Evolutionary conservation across 805 yeast species (phyloP), one percentile per base, ranked within the genome.

Genomic region (Cephaloascus albidus): DNA sequence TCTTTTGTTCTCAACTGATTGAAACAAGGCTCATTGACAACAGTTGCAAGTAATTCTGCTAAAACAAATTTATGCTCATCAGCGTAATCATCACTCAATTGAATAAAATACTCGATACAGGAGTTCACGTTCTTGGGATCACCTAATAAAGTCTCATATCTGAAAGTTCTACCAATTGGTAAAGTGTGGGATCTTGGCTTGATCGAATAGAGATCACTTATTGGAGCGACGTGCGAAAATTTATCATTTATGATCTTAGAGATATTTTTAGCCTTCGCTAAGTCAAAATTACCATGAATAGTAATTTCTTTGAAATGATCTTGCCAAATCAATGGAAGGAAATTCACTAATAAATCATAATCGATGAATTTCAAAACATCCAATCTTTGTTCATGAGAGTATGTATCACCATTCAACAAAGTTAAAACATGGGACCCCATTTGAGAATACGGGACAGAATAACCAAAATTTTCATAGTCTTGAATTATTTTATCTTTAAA

Each of bases 1-100:
- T 90, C 97, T 50, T 86, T 82, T 4, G 98, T 90, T 59, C 98
- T 75, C 42, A 90, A 70, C 45, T 84, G 84, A 53, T 86, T 81
- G 60, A 90, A 93, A 42, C 90, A 84, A 3, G 96, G 97, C 55
- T 90, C 97, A 47, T 74, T 77, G 37, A 83, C 65, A 45, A 88
- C 72, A 44, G 85, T 90, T 0, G 83, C 74, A 36, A 86, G 59
- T 38, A 90, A 60, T 37, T 81, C 86, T 10, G 83, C 69, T 40
- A 73, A 52, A 39, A 58, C 83, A 66, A 43, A 66, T 49, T 40
- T 63, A 40, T 44, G 67, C 5, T 41, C 43, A 42, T 57, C 49
- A 3, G 41, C 27, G 4, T 45, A 36, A n/a, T 46, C 42, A 3
- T 52, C 48, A 12, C 84, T 87, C 30, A 86, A 57, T 57, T 87